Evolutionary conservation across 495 filamentous ascomycete genomes (phyloP).

Genomic region (Immersiella caudata): DNA sequence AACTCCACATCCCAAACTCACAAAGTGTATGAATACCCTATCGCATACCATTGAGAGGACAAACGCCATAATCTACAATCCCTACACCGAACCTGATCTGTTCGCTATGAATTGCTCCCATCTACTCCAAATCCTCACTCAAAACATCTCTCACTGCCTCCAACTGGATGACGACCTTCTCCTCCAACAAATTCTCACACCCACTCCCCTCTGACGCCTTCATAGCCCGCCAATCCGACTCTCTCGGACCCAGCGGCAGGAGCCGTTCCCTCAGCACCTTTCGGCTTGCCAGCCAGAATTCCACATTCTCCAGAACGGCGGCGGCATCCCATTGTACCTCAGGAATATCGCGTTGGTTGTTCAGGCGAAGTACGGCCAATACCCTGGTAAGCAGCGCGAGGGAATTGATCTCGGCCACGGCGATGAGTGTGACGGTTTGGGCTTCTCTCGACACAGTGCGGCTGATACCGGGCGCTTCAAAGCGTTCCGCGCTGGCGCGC

Average conservation of each 20-base stretch:
- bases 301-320: constrained; percentile 74
- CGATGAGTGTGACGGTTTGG: constrained; percentile 65
- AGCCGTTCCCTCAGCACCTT: constrained; percentile 66
- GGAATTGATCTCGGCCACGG: constrained; percentile 74
- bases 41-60: not conserved
- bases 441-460: constrained; percentile 46
- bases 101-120: not conserved
- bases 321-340: constrained; percentile 70
- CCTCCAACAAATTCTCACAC: constrained; percentile 67
- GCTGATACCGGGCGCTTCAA: constrained; percentile 55
- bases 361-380: constrained; percentile 61
- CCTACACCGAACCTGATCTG: not conserved
- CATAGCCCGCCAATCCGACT: constrained; percentile 63
- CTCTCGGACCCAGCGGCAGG: constrained; percentile 69
- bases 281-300: constrained; percentile 68
- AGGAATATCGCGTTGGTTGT: constrained; percentile 64
- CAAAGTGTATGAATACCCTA: not conserved
- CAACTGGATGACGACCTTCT: constrained; percentile 70
- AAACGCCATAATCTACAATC: not conserved
- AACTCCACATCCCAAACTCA: no score
- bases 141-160: constrained; percentile 54
- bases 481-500: constrained; percentile 59
- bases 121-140: constrained; percentile 42
- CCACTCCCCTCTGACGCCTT: constrained; percentile 33
- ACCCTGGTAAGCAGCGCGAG: constrained; percentile 73